phyloP scores from a whole-genome alignment of 129 eudicot species.

The Heracleum sosnowskyi region DNA sequence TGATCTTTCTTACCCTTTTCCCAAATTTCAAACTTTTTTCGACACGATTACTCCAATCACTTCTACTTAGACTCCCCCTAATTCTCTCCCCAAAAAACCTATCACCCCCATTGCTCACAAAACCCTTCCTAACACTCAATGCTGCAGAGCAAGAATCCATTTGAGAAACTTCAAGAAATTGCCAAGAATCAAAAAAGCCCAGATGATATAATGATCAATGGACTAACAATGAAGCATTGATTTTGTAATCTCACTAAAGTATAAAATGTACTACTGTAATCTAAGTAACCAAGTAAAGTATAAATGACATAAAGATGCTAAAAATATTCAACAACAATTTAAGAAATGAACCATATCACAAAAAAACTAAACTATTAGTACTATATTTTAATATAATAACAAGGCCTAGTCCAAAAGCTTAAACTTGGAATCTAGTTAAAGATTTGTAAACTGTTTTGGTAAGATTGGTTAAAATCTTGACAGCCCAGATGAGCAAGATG shows the following conservation, averaged over 20 bases:
- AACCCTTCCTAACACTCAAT: slow-evolving; percentile 31
- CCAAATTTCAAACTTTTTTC: slow-evolving; percentile 41
- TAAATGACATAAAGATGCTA: slow-evolving; percentile 48
- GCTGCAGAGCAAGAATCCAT: slow-evolving; percentile 73
- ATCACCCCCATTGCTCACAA: slow-evolving; percentile 30
- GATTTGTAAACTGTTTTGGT: slow-evolving; percentile 3
- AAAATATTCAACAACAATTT: slow-evolving; percentile 1
- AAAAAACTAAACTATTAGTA: slow-evolving; percentile 14
- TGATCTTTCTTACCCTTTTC: slow-evolving; percentile 34
- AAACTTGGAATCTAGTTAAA: slow-evolving; percentile 22
- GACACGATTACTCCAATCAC: slow-evolving; percentile 31
- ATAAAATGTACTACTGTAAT: slow-evolving; percentile 16
- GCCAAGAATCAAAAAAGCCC: background rate
- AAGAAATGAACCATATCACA: slow-evolving; percentile 18
- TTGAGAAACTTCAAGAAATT: slow-evolving; percentile 2
- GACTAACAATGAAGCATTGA: slow-evolving; percentile 15
- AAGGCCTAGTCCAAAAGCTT: slow-evolving; percentile 19
- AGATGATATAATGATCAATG: slow-evolving; percentile 18
- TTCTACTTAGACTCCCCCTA: slow-evolving; percentile 42
- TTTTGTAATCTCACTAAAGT: slow-evolving; percentile 25
- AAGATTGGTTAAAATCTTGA: slow-evolving; percentile 3
- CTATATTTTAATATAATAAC: slow-evolving; percentile 12
- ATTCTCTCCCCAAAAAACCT: slow-evolving; percentile 64
- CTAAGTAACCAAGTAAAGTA: slow-evolving; percentile 86
- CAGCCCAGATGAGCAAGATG: slow-evolving; percentile 17